Conservation (phyloP, 345 rosid genomes). For the Isatis tinctoria region DNA sequence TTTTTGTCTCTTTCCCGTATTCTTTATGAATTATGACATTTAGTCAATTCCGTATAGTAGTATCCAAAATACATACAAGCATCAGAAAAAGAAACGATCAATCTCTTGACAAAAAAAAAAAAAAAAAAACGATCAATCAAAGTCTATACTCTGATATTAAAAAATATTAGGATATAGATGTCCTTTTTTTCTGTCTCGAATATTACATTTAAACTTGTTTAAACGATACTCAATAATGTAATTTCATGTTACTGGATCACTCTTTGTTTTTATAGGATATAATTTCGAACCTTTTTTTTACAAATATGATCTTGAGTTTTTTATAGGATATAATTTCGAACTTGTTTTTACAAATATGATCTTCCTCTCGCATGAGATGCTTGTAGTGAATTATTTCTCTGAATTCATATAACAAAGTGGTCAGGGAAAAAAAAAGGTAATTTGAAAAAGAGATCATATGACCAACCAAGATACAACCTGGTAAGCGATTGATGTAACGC, state of each 20-base stretch:
- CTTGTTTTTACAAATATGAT: too few species aligned
- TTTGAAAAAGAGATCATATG: not conserved
- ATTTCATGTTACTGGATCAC: not conserved
- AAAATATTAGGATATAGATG: not conserved
- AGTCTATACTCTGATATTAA: too few species aligned
- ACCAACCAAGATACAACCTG: not conserved
- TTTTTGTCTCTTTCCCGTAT: not conserved
- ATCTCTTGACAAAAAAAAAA: too few species aligned
- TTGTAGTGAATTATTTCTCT: not conserved
- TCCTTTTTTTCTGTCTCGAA: not conserved
- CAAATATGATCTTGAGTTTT: too few species aligned
- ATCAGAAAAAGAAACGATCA: not conserved
- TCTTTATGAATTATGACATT: not conserved
- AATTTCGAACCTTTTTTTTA: too few species aligned
- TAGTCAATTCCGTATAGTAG: not conserved
- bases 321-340: too few species aligned
- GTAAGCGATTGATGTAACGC: not conserved
- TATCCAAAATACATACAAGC: not conserved
- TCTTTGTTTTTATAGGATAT: too few species aligned
- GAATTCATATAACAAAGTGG: not conserved
- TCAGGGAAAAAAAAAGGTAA: not conserved
- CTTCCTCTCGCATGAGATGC: too few species aligned
- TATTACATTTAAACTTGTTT: too few species aligned
- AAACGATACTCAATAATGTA: too few species aligned
- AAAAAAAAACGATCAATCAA: not conserved